Evolutionary conservation across 202 grass and related monocot genomes (phyloP), one percentile per base, ranked within the genome.

Genomic region (Schoenoplectus tabernaemontani): DNA sequence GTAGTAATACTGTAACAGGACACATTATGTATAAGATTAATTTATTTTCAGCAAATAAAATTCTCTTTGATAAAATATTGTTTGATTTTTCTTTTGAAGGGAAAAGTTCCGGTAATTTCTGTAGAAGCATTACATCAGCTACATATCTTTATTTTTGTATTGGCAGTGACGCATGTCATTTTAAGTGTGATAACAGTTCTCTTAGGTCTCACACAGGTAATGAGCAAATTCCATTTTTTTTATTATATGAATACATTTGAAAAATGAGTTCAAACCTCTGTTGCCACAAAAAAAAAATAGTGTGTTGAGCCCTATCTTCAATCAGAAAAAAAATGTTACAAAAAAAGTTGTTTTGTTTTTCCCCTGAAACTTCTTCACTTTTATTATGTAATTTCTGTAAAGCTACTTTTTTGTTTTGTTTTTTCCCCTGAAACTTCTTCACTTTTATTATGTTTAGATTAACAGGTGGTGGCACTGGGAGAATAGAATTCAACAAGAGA

Each of bases 141-240:
- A 12, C 91, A 98, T 64, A 90, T 97, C 74, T 97, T 97, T 83
- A 94, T 97, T 32, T 97, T 97, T 57, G 78, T 59, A 41, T 72
- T 97, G 46, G 91, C 91, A 0, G 68, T 94, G 80, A 90, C 87
- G 9, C 95, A 97, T 83, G 92, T 97, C 6, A 2, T 85, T 83
- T 88, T 97, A 56, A 97, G 91, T 69, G 88, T 85, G 22, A 7
- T 89, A 23, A 97, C 95, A 70, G 66, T 87, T 59, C 39, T 90
- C 80, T 74, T 97, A 78, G 95, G 86, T 84, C 78, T 81, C 42
- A 81, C 81, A 23, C 88, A 94, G 86, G 95, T 98, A 87, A 15
- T 36, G 16, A 20, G 26, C 1, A 54, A 17, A 20, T 75, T 19
- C 9, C 7, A n/a, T 53, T 4, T 50, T 51, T 28, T 5, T 48